A percentile compares a stretch with the other conserved stretches of the same genome.
Evolutionary conservation across 1,284 basidiomycete genomes (phyloP).

Genomic region (Peniophora sp.): DNA sequence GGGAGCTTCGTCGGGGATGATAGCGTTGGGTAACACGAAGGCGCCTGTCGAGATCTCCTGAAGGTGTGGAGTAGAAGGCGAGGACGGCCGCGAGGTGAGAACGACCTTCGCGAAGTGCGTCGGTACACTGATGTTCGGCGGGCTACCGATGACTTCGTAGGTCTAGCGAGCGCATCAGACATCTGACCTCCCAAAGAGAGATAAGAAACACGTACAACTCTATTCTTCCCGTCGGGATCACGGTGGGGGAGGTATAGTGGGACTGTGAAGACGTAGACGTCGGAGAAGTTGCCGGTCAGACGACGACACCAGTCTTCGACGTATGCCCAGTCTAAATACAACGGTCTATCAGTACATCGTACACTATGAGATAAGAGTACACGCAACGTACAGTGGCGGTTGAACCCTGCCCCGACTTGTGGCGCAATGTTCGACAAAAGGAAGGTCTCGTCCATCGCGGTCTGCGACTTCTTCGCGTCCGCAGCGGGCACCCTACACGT

Average conservation of each 20-base stretch:
- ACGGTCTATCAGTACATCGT: background rate
- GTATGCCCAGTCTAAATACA: conserved; percentile 82
- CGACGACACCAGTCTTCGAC: conserved; percentile 93
- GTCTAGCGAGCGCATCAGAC: conserved; percentile 35
- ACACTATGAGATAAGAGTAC: conserved; percentile 1
- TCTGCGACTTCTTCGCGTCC: conserved; percentile 86
- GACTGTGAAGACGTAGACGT: conserved; percentile 97
- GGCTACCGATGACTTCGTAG: conserved; percentile 91
- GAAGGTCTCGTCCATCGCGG: conserved; percentile 98
- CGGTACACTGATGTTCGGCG: conserved; percentile 86
- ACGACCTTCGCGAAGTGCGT: conserved; percentile 99
- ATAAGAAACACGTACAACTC: conserved; percentile 59
- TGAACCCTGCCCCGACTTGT: conserved; percentile 97
- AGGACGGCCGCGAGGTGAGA: conserved; percentile 69
- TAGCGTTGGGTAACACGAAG: conserved; percentile 90
- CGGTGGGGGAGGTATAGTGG: conserved; percentile 92
- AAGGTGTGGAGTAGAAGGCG: conserved; percentile 61
- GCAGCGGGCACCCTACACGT: conserved; percentile 85
- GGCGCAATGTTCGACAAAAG: conserved; percentile 94
- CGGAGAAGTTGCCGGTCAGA: conserved; percentile 79
- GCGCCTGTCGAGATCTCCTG: conserved; percentile 81
- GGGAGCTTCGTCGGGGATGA: conserved; percentile 79
- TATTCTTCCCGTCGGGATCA: conserved; percentile 86
- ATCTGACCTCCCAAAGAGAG: conserved; percentile 1
- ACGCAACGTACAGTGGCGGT: conserved; percentile 77